phyloP scores from a whole-genome alignment of 176 grass and related monocot genomes.

The Eleusine indica region DNA sequence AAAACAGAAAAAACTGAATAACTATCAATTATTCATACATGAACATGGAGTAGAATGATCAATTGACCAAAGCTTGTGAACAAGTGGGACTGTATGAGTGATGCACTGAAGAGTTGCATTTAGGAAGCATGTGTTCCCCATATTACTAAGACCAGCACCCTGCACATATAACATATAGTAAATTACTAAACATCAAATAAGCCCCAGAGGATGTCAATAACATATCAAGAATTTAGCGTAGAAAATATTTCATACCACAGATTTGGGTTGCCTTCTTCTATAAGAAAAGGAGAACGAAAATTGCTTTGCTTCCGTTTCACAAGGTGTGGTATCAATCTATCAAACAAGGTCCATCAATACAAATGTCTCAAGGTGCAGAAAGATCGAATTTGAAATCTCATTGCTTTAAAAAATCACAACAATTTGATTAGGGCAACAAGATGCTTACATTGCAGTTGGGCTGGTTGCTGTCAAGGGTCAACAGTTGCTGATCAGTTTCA shows the following conservation, averaged over 20 bases:
- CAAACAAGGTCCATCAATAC: constrained; percentile 19
- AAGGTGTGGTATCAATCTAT: constrained; percentile 35
- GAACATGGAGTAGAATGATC: constrained; percentile 62
- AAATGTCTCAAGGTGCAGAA: not conserved
- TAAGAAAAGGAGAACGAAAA: constrained; percentile 20
- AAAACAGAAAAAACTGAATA: not conserved
- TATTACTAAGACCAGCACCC: constrained; percentile 85
- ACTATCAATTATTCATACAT: constrained; percentile 48
- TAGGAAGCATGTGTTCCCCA: constrained; percentile 94
- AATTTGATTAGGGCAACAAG: constrained; percentile 11
- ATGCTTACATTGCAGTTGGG: constrained; percentile 39
- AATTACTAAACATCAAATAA: not conserved
- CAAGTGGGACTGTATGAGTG: constrained; percentile 82
- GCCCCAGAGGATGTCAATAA: not conserved
- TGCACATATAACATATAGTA: constrained; percentile 24
- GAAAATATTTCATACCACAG: constrained; percentile 51
- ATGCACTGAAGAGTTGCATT: constrained; percentile 92
- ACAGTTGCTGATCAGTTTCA: constrained; percentile 32
- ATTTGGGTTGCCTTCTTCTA: constrained; percentile 32
- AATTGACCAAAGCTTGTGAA: constrained; percentile 52
- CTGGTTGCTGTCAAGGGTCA: constrained; percentile 3
- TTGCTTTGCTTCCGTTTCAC: constrained; percentile 28
- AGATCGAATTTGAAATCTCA: not conserved
- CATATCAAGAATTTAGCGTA: not conserved
- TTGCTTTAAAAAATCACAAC: not conserved